phyloP scores from a whole-genome alignment of 306 rosid species.

The Oxytropis ochrocephala region DNA sequence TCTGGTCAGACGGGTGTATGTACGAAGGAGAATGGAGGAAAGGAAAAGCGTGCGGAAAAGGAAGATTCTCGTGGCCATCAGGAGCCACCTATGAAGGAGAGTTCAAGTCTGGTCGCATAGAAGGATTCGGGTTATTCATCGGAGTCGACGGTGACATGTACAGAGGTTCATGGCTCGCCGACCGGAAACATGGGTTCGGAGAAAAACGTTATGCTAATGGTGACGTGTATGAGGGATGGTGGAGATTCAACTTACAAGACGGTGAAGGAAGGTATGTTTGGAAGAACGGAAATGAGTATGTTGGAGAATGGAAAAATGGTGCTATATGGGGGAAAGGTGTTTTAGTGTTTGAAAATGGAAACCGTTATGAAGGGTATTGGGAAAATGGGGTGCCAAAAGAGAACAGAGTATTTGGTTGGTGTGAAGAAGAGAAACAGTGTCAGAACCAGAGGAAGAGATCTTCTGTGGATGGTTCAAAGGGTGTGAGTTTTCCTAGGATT shows the following conservation, averaged over 20 bases:
- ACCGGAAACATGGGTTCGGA: conserved; percentile 33
- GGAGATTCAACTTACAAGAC: conserved; percentile 41
- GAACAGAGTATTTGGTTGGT: conserved; percentile 33
- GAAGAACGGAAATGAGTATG: conserved; percentile 54
- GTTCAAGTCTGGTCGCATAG: conserved; percentile 41
- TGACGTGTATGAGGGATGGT: conserved; percentile 38
- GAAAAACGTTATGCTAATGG: conserved; percentile 41
- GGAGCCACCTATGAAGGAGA: conserved; percentile 51
- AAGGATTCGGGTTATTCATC: conserved; percentile 35
- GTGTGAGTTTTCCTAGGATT: conserved; percentile 40
- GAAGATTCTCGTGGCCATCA: conserved; percentile 47
- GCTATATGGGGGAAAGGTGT: conserved; percentile 44
- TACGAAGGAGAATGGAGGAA: conserved; percentile 44
- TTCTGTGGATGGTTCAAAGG: conserved; percentile 39
- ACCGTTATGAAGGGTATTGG: conserved; percentile 40
- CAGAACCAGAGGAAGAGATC: conserved; percentile 23
- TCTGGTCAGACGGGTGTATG: conserved; percentile 55
- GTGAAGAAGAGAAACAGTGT: conserved; percentile 9
- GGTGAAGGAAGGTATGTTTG: conserved; percentile 51
- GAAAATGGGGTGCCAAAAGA: conserved; percentile 49
- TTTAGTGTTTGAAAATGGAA: conserved; percentile 41
- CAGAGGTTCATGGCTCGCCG: conserved; percentile 31
- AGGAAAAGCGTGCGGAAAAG: conserved; percentile 39
- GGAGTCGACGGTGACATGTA: conserved; percentile 41
- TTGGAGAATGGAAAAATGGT: conserved; percentile 47